phyloP scores from a whole-genome alignment of 164 flowering plant species.

The Taxillus chinensis region DNA sequence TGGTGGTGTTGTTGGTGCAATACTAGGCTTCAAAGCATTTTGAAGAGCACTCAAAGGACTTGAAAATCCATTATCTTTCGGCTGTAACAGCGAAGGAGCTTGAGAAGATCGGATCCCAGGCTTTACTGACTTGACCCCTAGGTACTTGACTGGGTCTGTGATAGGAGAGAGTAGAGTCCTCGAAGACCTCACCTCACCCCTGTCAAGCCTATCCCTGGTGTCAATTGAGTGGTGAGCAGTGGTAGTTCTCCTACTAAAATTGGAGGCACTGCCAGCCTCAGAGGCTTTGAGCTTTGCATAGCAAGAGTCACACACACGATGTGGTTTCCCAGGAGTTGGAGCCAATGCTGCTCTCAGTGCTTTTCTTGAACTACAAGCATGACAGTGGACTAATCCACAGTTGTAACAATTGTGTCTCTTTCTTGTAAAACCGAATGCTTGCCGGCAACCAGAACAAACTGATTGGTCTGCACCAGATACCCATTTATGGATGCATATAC shows the following conservation, averaged over 20 bases:
- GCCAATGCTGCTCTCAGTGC: slow-evolving; percentile 40
- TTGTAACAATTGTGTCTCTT: slow-evolving; percentile 53
- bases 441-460: slow-evolving; percentile 42
- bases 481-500: slow-evolving; percentile 53
- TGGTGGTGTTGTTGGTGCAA: slow-evolving; percentile 9
- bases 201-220: slow-evolving; percentile 30
- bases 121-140: slow-evolving; percentile 30
- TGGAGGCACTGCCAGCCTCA: slow-evolving; percentile 27
- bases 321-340: slow-evolving; percentile 51
- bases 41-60: slow-evolving; percentile 47
- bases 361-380: slow-evolving; percentile 47
- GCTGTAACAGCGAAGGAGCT: slow-evolving; percentile 41
- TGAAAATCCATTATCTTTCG: slow-evolving; percentile 56
- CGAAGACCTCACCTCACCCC: slow-evolving; percentile 34
- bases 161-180: slow-evolving; percentile 38
- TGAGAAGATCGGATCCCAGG: slow-evolving; percentile 38
- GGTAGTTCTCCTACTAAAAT: slow-evolving; percentile 18
- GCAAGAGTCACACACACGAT: slow-evolving; percentile 60
- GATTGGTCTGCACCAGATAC: slow-evolving; percentile 50
- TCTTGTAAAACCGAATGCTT: slow-evolving; percentile 46
- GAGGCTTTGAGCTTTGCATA: slow-evolving; percentile 38
- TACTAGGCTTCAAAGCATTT: slow-evolving; percentile 34
- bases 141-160: slow-evolving; percentile 41
- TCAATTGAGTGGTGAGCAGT: slow-evolving; percentile 36
- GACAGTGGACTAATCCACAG: slow-evolving; percentile 45